These are phyloP conservation scores for Xylaria acuta DNA, from an alignment of 495 filamentous ascomycete genomes.

Conservation along the genomic window DNA sequence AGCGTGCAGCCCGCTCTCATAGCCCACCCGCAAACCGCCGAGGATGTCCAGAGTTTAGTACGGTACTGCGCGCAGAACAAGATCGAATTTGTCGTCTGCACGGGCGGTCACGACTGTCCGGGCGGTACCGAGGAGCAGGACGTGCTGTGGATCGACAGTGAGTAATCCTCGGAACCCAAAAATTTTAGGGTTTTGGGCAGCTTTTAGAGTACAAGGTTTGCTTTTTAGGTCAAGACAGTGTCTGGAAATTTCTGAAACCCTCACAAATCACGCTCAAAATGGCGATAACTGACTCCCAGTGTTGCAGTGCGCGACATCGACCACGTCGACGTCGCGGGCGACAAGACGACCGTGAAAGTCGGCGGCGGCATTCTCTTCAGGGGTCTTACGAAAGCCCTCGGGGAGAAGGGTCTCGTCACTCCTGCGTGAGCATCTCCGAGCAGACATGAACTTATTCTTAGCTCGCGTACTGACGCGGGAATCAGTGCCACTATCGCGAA, in stretches of 20 bases:
- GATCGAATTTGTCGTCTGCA: conserved; percentile 44
- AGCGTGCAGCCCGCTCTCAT: conserved; percentile 26
- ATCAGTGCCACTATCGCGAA: conserved; percentile 33
- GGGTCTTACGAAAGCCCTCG: conserved; percentile 38
- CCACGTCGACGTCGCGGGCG: conserved; percentile 37
- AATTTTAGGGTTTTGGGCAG: not conserved
- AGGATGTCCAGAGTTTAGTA: conserved; percentile 44
- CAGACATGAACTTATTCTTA: not conserved
- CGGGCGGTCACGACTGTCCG: conserved; percentile 48
- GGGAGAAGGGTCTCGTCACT: conserved; percentile 40
- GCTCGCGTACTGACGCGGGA: not conserved
- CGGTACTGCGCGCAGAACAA: conserved; percentile 28
- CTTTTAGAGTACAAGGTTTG: not conserved
- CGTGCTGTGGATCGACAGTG: conserved; percentile 43
- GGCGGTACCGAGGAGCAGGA: conserved; percentile 36
- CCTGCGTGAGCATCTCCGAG: conserved; percentile 20
- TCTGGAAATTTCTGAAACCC: no score
- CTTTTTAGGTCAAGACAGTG: not conserved
- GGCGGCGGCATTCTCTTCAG: conserved; percentile 46
- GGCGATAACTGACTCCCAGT: not conserved
- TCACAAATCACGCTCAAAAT: not conserved
- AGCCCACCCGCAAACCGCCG: conserved; percentile 43
- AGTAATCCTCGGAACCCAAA: not conserved
- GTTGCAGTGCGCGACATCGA: conserved; percentile 43
- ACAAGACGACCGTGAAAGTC: conserved; percentile 39